Evolutionary conservation across 495 filamentous ascomycete species (phyloP), one percentile per base, ranked within the genome.

Genomic region (Podospora didyma): DNA sequence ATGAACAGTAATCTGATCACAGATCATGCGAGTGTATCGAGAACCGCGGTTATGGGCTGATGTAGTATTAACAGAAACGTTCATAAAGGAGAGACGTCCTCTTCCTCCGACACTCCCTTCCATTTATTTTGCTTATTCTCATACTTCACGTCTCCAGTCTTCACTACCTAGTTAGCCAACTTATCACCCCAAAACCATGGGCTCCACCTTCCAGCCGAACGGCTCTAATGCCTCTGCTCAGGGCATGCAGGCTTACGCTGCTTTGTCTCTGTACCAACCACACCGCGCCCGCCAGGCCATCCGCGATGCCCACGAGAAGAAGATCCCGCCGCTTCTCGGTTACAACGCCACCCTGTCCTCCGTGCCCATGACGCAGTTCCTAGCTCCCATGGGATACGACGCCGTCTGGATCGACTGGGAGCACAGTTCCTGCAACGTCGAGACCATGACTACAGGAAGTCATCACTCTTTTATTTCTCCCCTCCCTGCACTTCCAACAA

Each of bases 331-430:
- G 6, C 42, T 79, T 9, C 49, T 73, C 19, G 73, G 74, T 9
- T 70, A 69, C 64, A 77, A 72, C 54, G 57, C 57, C 20, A 72
- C 67, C 35, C 58, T 79, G 10, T 62, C 66, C 39, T 70, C 62
- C 7, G 46, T 71, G 12, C 67, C 71, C 42, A 57, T 72, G 14
- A 69, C 65, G 12, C 69, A 70, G 19, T 60, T 71, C 45, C 26
- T 73, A 20, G 72, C 75, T 16, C 63, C 67, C 2, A 60, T 77
- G 14, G 72, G 72, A 6, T 77, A 57, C 35, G 75, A 78, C 55
- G 26, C 62, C 23, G 62, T 74, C 11, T 74, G 69, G 69, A 70
- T 78, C 59, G 75, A 77, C 69, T 74, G 72, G 74, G 75, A 78
- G 54, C 75, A 78, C 59, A 67, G 68, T 16, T 59, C 71, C 2